These are phyloP conservation scores for Fraxinus baroniana DNA, from an alignment of 305 asterid genomes.

Conservation along the genomic window DNA sequence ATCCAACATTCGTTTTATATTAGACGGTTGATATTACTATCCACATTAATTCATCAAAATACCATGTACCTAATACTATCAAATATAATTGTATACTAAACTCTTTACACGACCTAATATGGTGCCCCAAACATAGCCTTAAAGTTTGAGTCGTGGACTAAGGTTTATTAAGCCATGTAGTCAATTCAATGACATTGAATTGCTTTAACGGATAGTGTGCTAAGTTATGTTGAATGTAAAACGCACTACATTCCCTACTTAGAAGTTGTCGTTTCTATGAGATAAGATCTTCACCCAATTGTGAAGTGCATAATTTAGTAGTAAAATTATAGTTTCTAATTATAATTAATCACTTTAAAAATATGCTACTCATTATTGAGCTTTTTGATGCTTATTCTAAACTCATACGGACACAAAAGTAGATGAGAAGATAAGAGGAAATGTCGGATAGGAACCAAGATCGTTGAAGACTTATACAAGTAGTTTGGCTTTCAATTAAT, in stretches of 20 bases:
- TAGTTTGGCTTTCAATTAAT: not conserved
- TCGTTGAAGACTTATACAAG: not conserved
- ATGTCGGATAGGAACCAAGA: not conserved
- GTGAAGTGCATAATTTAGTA: not conserved
- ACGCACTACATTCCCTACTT: not conserved
- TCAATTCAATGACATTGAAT: too few species aligned
- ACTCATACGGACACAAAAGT: not conserved
- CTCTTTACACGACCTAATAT: not conserved
- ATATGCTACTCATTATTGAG: not conserved
- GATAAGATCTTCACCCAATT: not conserved
- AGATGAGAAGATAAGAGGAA: not conserved
- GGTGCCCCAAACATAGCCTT: not conserved
- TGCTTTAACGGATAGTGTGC: not conserved
- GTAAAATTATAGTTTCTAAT: not conserved
- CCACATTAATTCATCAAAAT: not conserved
- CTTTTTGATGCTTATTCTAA: not conserved
- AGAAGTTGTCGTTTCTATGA: not conserved
- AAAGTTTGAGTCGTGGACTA: too few species aligned
- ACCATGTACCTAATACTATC: not conserved
- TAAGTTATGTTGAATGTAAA: not conserved
- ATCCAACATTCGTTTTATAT: too few species aligned
- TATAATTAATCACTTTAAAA: not conserved
- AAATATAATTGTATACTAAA: too few species aligned
- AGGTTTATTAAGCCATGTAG: too few species aligned
- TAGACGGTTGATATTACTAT: too few species aligned